A percentile compares a stretch with the other conserved stretches of the same genome.
Evolutionary conservation across 768 basidiomycete species (phyloP).

Genomic region (Krasilnikovozyma curviuscula): DNA sequence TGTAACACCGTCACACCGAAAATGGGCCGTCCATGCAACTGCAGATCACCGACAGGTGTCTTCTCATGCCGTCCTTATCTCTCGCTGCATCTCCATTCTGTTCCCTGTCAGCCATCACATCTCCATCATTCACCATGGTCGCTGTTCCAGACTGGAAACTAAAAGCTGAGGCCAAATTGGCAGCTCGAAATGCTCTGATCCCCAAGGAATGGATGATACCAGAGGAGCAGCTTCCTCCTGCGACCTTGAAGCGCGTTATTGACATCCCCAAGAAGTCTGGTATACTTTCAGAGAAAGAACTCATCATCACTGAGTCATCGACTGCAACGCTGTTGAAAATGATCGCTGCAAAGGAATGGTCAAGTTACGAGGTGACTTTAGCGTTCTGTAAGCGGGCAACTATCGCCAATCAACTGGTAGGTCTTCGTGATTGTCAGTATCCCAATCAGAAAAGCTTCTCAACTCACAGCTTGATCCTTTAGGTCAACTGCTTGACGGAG

Average conservation of each 20-base stretch:
- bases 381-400: conserved; percentile 62
- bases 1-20: too few species aligned
- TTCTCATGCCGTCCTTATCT: too few species aligned
- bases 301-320: conserved; percentile 41
- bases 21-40: too few species aligned
- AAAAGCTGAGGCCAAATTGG: not conserved
- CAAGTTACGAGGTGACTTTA: conserved; percentile 46
- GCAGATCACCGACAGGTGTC: too few species aligned
- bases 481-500: conserved; percentile 69
- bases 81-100: too few species aligned
- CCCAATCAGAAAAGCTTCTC: not conserved
- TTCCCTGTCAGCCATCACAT: too few species aligned
- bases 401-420: conserved; percentile 56
- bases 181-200: conserved; percentile 23
- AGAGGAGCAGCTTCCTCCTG: not conserved
- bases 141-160: too few species aligned
- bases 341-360: conserved; percentile 38
- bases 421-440: conserved; percentile 13
- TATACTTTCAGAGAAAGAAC: conserved; percentile 37
- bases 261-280: conserved; percentile 39
- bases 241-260: conserved; percentile 29
- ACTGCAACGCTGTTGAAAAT: conserved; percentile 36
- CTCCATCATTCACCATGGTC: too few species aligned
- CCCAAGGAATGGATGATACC: conserved; percentile 46
- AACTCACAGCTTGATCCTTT: not conserved